A percentile compares a stretch with the other conserved stretches of the same genome.
Conservation (phyloP, 805 yeast species). For the Lipomyces yamadae region DNA sequence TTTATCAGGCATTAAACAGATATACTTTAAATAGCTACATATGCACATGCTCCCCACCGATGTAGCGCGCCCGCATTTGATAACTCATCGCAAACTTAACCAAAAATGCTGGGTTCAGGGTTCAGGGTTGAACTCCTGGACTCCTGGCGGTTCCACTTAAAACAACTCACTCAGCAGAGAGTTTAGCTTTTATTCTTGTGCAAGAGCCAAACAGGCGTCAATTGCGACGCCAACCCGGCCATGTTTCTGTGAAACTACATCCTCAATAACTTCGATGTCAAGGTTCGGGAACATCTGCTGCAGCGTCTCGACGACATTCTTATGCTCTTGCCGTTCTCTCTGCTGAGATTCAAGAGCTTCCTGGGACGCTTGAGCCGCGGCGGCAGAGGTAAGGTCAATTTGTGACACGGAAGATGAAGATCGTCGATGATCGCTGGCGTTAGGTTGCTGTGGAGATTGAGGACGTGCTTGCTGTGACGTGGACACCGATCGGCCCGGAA, state of each 20-base stretch:
- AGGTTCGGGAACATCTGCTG: constrained; percentile 75
- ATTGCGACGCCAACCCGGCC: constrained; percentile 74
- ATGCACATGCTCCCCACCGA: no score
- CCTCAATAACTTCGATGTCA: constrained; percentile 70
- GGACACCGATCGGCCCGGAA: constrained; percentile 1
- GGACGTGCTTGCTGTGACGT: constrained; percentile 16
- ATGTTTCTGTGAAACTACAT: constrained; percentile 67
- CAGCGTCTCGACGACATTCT: constrained; percentile 56
- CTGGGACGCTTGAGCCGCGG: constrained; percentile 11
- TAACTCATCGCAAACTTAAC: neutral
- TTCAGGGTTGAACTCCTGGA: no score
- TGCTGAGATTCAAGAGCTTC: constrained; percentile 43
- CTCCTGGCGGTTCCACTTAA: neutral
- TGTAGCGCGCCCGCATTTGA: no score
- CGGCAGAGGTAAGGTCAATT: constrained; percentile 8
- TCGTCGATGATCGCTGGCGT: neutral
- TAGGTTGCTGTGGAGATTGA: neutral
- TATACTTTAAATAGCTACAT: no score
- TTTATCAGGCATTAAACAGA: no score
- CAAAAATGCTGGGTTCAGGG: neutral
- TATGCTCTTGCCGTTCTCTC: constrained; percentile 52
- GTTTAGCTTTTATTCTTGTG: neutral
- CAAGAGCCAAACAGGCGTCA: constrained; percentile 56
- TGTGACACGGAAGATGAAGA: neutral
- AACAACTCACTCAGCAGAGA: neutral